A percentile compares a stretch with the other conserved stretches of the same genome.
These are phyloP conservation scores for Coccomyxa subellipsoidea DNA, from an alignment of 163 green algal species.

Conservation along the genomic window DNA sequence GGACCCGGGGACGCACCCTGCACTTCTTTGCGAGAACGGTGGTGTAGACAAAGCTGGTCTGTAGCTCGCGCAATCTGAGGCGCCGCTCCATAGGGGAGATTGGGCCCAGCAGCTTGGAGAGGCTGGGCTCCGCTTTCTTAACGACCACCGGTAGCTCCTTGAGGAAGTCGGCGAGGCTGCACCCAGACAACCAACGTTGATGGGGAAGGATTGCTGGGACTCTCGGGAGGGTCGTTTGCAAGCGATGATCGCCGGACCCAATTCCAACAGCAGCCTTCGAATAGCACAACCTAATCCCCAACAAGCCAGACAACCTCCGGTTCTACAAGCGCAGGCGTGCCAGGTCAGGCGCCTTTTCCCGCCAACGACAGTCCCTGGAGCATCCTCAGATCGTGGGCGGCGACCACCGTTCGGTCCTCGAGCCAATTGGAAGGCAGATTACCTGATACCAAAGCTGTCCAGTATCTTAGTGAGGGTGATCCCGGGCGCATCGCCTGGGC, in stretches of 20 bases:
- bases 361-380: background rate
- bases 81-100: conserved; percentile 23
- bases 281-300: background rate
- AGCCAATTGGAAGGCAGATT: background rate
- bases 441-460: conserved; percentile 4
- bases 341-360: background rate
- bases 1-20: conserved; percentile 46
- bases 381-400: background rate
- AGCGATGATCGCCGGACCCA: background rate
- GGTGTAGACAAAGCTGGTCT: conserved; percentile 51
- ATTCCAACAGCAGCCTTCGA: background rate
- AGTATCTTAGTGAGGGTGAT: conserved; percentile 11
- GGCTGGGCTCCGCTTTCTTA: conserved; percentile 34
- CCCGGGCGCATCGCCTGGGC: background rate
- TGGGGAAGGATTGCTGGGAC: background rate
- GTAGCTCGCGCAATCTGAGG: conserved; percentile 47
- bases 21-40: conserved; percentile 64
- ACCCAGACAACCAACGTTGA: background rate
- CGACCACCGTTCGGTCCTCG: background rate
- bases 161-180: conserved; percentile 59
- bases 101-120: conserved; percentile 23
- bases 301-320: background rate
- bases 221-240: background rate
- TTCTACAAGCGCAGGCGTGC: background rate
- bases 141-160: conserved; percentile 53